Percentiles rank a stretch among this genome's conserved stretches.
Conservation (phyloP, 23 red algal genomes). For the Cyanidioschyzon merolae region DNA sequence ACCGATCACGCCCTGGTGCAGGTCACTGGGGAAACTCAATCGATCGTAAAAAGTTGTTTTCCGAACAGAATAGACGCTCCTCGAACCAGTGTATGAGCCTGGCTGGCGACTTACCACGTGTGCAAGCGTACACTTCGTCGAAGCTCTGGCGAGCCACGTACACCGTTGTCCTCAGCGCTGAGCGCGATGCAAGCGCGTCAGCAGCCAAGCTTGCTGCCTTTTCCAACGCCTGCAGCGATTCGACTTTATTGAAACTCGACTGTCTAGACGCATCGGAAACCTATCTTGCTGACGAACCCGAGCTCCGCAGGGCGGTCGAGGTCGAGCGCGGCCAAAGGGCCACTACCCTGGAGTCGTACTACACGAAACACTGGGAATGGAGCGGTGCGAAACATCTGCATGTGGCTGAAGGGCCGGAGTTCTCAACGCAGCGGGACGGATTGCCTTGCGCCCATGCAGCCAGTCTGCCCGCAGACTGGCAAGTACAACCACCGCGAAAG, state of each 20-base stretch:
- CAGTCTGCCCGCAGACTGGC: background rate
- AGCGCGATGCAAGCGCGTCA: too few species aligned
- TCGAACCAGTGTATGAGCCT: too few species aligned
- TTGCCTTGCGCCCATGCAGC: background rate
- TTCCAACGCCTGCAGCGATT: too few species aligned
- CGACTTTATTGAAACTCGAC: background rate
- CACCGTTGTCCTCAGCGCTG: too few species aligned
- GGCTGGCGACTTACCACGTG: too few species aligned
- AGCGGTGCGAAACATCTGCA: background rate
- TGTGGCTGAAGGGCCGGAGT: background rate
- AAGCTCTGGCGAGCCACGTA: too few species aligned
- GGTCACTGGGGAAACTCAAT: too few species aligned
- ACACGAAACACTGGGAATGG: background rate
- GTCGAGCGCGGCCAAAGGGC: background rate
- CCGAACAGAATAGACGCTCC: too few species aligned
- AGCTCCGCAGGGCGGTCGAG: background rate
- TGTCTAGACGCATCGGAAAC: background rate
- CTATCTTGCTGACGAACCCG: background rate
- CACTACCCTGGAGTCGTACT: background rate
- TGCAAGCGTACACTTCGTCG: too few species aligned
- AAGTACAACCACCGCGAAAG: background rate
- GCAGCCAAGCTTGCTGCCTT: too few species aligned
- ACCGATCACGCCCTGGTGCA: too few species aligned
- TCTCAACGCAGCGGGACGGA: background rate
- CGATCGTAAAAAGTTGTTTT: too few species aligned